Evolutionary conservation across 306 rosid genomes (phyloP), one percentile per base, ranked within the genome.

Genomic region (Fragaria vesca): DNA sequence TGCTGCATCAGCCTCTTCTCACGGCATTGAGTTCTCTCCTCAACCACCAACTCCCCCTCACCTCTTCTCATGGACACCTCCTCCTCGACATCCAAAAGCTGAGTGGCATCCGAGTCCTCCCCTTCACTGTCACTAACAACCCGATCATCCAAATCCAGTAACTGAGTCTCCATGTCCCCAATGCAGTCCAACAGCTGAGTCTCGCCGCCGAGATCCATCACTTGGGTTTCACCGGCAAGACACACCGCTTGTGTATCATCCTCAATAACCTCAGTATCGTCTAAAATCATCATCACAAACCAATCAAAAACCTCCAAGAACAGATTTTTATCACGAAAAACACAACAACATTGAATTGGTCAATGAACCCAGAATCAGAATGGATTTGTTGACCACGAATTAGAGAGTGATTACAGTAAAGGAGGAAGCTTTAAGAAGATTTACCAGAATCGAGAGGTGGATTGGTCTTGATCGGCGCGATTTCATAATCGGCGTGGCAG

Each of bases 141-240:
- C 36, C 30, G 82, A 74, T 69, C 81, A 61, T 79, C 85, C 78
- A 76, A 74, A 12, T 86, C 89, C 71, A 88, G 32, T 54, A 89
- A 57, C 71, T 87, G 91, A 36, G 95, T 89, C 50, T 67, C 79
- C 76, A 72, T 42, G 73, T 69, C 36, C 18, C 26, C 86, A 54
- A 12, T 18, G 54, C 61, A 75, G 76, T 79, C 92, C 79, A 88
- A 73, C 26, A 40, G 69, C 71, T 90, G 95, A 15, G 91, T 87
- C 45, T 89, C 90, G 0, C 75, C 86, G n/a, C 58, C 38, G 4
- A 75, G 18, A 61, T 66, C 61, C 70, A n/a, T 16, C 7, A 13
- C 68, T 72, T 71, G 85, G 10, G 91, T 81, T 74, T 94, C 95
- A 4, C 80, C 89, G 4, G 73, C 85, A 43, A 91, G 84, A 83